Percentiles rank a stretch among this genome's conserved stretches.
These are phyloP conservation scores for Ophiostoma fasciatum DNA, from an alignment of 2,329 filamentous ascomycete species.

Conservation along the genomic window DNA sequence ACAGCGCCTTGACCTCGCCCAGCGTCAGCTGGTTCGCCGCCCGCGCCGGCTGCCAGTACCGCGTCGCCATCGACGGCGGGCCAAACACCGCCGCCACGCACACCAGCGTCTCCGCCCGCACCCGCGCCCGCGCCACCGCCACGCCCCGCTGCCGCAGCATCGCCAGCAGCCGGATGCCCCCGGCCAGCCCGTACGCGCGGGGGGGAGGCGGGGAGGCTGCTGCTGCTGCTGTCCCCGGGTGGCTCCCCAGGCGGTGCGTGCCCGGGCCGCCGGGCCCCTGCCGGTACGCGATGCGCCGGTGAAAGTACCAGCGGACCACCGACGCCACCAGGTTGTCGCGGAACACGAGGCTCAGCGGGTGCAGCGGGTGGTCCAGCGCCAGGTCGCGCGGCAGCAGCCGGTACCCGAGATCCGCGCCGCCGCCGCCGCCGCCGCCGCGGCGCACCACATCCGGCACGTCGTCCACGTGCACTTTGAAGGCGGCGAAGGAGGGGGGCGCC, in stretches of 20 bases:
- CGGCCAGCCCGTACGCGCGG: slow-evolving; percentile 16
- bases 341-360: slow-evolving; percentile 35
- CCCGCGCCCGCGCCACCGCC: slow-evolving; percentile 9
- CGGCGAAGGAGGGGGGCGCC: slow-evolving; percentile 12
- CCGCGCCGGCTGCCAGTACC: slow-evolving; percentile 11
- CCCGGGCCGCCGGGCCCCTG: not conserved
- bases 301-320: slow-evolving; percentile 26
- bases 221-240: too few relatives aligned
- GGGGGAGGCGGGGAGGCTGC: slow-evolving; percentile 1
- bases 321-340: slow-evolving; percentile 11
- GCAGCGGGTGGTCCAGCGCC: slow-evolving; percentile 23
- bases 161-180: slow-evolving; percentile 20
- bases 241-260: not conserved
- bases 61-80: slow-evolving; percentile 12
- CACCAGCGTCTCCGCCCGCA: slow-evolving; percentile 17
- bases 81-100: slow-evolving; percentile 22
- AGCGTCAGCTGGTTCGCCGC: slow-evolving; percentile 16
- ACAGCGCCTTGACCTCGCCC: slow-evolving; percentile 19
- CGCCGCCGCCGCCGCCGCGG: slow-evolving; percentile 10
- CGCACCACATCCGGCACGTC: slow-evolving; percentile 25
- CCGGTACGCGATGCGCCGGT: slow-evolving; percentile 18
- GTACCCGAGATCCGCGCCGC: slow-evolving; percentile 15
- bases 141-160: slow-evolving; percentile 20
- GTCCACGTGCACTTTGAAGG: slow-evolving; percentile 27
- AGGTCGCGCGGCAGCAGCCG: slow-evolving; percentile 27